Evolutionary conservation across 441 rosid species (phyloP).

Genomic region (Adansonia madagascariensis): DNA sequence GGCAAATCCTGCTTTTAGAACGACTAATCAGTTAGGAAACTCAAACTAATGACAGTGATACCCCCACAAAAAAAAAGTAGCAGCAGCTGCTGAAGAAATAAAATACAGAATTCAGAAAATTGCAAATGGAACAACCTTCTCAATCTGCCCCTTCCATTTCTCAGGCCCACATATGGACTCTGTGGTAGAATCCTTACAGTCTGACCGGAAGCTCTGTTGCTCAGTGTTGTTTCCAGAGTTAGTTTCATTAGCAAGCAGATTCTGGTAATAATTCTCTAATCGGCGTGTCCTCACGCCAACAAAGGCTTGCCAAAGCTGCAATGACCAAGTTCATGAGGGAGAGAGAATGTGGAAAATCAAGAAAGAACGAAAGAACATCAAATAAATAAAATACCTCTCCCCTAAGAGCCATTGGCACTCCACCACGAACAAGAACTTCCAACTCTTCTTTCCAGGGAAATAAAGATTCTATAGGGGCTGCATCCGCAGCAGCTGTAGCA

Average conservation of each 20-base stretch:
- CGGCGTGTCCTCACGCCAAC: constrained; percentile 92
- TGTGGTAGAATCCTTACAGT: constrained; percentile 41
- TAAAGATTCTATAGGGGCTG: constrained; percentile 43
- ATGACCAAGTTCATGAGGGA: constrained; percentile 33
- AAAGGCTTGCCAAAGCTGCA: constrained; percentile 99
- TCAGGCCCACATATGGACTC: constrained; percentile 65
- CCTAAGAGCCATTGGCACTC: constrained; percentile 93
- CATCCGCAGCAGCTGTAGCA: constrained; percentile 41
- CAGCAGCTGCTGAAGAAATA: constrained; percentile 28
- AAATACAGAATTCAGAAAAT: constrained; percentile 28
- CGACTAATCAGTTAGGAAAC: constrained; percentile 33
- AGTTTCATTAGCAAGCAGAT: constrained; percentile 67
- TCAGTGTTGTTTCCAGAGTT: constrained; percentile 48
- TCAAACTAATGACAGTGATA: constrained; percentile 28
- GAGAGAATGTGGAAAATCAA: constrained; percentile 16
- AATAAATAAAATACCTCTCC: constrained; percentile 72
- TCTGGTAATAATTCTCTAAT: constrained; percentile 79
- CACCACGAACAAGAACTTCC: constrained; percentile 98
- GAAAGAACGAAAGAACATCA: constrained; percentile 16
- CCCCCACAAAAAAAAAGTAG: constrained; percentile 24
- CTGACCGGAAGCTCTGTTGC: constrained; percentile 42
- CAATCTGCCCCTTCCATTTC: constrained; percentile 99
- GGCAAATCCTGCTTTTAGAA: constrained; percentile 85
- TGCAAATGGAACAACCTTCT: constrained; percentile 63
- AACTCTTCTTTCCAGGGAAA: constrained; percentile 91